Percentiles rank a stretch among this genome's conserved stretches.
Evolutionary conservation across 2,329 filamentous ascomycete species (phyloP).

Genomic region (Penicillium occitanis): DNA sequence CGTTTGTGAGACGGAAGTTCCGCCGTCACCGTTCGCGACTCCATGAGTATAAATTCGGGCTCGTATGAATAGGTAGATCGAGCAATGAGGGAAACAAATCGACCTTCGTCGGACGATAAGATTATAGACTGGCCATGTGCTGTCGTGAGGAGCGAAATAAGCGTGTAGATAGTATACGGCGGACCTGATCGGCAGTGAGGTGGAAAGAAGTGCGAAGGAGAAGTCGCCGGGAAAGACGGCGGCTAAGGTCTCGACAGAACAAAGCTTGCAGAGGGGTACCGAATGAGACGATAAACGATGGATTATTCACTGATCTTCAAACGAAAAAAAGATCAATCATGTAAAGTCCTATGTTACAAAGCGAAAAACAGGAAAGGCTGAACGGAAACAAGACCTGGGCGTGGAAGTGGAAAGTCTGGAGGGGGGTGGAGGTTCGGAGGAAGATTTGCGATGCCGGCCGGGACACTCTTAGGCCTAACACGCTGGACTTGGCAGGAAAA

Average conservation of each 20-base stretch:
- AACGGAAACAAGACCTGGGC: constrained; percentile 37
- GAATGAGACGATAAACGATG: neutral
- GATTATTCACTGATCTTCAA: neutral
- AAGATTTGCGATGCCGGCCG: constrained; percentile 8
- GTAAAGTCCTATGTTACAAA: neutral
- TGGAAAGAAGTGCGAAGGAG: constrained; percentile 14
- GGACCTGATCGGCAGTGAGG: constrained; percentile 9
- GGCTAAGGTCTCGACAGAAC: constrained; percentile 17
- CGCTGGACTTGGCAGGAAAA: constrained; percentile 16
- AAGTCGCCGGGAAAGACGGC: constrained; percentile 25
- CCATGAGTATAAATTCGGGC: constrained; percentile 29
- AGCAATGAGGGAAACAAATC: neutral
- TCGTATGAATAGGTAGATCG: neutral
- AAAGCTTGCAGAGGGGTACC: constrained; percentile 24
- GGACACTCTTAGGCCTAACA: neutral
- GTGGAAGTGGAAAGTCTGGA: constrained; percentile 10
- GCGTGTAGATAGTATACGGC: neutral
- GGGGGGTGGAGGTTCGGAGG: constrained; percentile 13
- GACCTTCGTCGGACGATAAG: constrained; percentile 6
- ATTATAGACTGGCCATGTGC: constrained; percentile 4
- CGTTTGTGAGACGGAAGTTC: constrained; percentile 44
- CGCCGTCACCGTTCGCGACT: constrained; percentile 35
- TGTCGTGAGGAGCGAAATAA: neutral
- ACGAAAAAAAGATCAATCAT: neutral
- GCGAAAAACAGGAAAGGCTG: constrained; percentile 38